Evolutionary conservation across 805 yeast species (phyloP).

Genomic region (Blastobotrys terrestris): DNA sequence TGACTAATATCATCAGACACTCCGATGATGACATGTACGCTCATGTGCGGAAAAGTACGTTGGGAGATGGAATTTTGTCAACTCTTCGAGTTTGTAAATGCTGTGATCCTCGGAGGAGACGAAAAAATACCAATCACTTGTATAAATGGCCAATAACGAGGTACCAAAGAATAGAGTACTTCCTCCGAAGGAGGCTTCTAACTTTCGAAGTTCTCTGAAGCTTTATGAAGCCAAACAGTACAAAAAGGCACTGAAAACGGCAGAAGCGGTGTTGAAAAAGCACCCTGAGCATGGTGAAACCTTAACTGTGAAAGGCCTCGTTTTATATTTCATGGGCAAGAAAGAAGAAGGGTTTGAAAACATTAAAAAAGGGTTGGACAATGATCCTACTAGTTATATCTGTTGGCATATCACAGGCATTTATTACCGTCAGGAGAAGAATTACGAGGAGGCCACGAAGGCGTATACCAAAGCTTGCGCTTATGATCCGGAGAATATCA

Average conservation of each 20-base stretch:
- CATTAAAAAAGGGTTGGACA: constrained; percentile 54
- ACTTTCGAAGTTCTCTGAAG: constrained; percentile 74
- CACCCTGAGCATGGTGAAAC: constrained; percentile 73
- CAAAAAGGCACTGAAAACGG: constrained; percentile 71
- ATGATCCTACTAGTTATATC: constrained; percentile 57
- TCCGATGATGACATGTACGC: not conserved
- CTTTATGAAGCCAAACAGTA: constrained; percentile 82
- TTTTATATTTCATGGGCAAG: constrained; percentile 51
- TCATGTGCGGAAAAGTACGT: not conserved
- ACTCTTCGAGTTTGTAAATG: not conserved
- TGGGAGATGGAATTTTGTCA: not conserved
- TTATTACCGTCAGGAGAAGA: constrained; percentile 61
- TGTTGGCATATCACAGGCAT: constrained; percentile 84
- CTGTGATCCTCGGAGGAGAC: not conserved
- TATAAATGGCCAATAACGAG: not conserved
- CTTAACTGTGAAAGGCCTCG: constrained; percentile 76
- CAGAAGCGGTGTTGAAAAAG: constrained; percentile 72
- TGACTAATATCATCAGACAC: too few species aligned
- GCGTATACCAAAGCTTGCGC: constrained; percentile 71
- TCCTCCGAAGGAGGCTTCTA: constrained; percentile 59
- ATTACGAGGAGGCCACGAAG: constrained; percentile 70
- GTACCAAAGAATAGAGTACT: constrained; percentile 27
- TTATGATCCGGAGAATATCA: constrained; percentile 71
- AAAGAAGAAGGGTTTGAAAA: constrained; percentile 57
- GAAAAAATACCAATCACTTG: constrained; percentile 2